These are phyloP conservation scores for Beauveria brongniartii DNA, from an alignment of 2,329 filamentous ascomycete species.

Conservation along the genomic window DNA sequence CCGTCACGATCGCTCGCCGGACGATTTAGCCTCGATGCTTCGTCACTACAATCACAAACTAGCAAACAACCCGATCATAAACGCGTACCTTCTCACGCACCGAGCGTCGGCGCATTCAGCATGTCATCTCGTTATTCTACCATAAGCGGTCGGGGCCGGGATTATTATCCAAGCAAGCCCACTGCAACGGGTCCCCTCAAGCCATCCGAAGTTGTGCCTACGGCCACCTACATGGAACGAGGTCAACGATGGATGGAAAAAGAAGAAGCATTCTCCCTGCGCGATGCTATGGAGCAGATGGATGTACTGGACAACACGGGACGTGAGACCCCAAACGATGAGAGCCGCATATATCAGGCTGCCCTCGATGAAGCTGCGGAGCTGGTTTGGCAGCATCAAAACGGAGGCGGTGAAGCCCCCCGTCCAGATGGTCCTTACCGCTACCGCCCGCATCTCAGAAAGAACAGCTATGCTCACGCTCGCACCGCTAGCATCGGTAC, in stretches of 20 bases:
- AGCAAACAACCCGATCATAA: constrained; percentile 19
- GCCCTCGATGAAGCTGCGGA: constrained; percentile 72
- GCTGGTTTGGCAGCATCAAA: constrained; percentile 68
- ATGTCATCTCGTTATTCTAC: constrained; percentile 43
- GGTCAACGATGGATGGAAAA: constrained; percentile 74
- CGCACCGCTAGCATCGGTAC: constrained; percentile 51
- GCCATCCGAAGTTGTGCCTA: constrained; percentile 55
- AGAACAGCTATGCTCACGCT: constrained; percentile 63
- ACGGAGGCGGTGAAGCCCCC: constrained; percentile 42
- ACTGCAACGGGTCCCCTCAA: constrained; percentile 36
- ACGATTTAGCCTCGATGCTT: constrained; percentile 24
- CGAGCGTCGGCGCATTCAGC: constrained; percentile 37
- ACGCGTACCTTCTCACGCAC: constrained; percentile 23
- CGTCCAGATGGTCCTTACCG: constrained; percentile 56
- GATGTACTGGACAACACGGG: constrained; percentile 39
- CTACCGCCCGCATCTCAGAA: constrained; percentile 61
- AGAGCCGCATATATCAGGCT: constrained; percentile 59
- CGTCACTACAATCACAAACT: constrained; percentile 18
- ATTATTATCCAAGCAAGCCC: constrained; percentile 41
- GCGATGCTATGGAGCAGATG: constrained; percentile 67
- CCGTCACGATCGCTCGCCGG: constrained; percentile 22
- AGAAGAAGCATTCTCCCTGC: constrained; percentile 63
- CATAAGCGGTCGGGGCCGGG: constrained; percentile 35
- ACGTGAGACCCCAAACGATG: constrained; percentile 33
- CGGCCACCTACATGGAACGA: constrained; percentile 62